Conservation (phyloP, 768 basidiomycete genomes). For the Psilocybe subaeruginosa region DNA sequence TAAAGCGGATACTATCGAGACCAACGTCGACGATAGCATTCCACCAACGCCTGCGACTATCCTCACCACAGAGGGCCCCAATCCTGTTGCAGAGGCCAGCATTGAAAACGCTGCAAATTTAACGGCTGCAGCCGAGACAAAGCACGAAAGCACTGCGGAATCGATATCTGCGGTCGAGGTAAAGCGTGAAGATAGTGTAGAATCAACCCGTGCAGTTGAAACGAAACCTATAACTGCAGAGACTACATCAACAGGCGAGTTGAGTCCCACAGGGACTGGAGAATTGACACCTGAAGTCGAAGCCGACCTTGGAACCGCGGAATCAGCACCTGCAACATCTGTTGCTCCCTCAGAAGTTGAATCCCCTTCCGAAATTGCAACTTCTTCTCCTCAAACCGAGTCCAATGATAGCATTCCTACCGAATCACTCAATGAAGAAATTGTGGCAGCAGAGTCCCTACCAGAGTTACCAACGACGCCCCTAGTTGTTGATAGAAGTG, state of each 20-base stretch:
- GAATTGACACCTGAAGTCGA: background rate
- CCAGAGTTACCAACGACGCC: background rate
- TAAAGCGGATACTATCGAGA: background rate
- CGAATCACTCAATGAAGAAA: background rate
- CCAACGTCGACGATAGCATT: background rate
- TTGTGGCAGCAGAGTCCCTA: background rate
- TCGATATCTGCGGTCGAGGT: background rate
- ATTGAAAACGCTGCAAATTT: background rate
- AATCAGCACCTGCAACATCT: background rate
- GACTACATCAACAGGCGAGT: background rate
- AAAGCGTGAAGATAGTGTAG: background rate
- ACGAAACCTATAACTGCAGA: background rate
- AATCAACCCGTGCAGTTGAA: background rate
- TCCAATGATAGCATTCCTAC: background rate
- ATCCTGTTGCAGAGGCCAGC: background rate
- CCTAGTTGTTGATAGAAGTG: conserved; percentile 18
- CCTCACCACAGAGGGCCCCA: background rate
- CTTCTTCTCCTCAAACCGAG: background rate
- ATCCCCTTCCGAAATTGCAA: background rate
- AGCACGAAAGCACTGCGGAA: background rate
- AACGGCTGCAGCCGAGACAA: background rate
- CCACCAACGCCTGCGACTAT: background rate
- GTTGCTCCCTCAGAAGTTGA: background rate
- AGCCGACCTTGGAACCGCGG: background rate
- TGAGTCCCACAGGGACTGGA: background rate